Evolutionary conservation across 768 basidiomycete species (phyloP).

Genomic region (Tylopilus sp.): DNA sequence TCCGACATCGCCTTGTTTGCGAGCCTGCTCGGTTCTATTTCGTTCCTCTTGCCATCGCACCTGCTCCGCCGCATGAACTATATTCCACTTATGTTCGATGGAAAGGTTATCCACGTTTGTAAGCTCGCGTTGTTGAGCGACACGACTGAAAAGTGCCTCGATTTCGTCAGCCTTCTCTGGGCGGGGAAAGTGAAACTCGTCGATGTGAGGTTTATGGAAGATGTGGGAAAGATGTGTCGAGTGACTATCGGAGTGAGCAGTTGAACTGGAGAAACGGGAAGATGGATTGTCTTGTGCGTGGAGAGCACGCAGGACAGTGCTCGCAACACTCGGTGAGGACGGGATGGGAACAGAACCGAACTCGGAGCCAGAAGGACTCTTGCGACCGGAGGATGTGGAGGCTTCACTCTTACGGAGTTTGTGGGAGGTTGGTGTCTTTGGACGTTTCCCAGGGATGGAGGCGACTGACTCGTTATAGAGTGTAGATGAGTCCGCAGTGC

Average conservation of each 20-base stretch:
- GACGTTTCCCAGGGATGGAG: constrained; percentile 35
- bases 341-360: constrained; percentile 45
- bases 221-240: constrained; percentile 45
- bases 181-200: constrained; percentile 71
- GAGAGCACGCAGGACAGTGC: constrained; percentile 50
- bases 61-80: constrained; percentile 82
- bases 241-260: constrained; percentile 44
- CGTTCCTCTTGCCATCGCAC: constrained; percentile 75
- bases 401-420: constrained; percentile 51
- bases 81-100: constrained; percentile 88
- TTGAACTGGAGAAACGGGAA: constrained; percentile 54
- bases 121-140: constrained; percentile 68
- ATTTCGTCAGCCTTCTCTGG: constrained; percentile 78
- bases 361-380: constrained; percentile 52
- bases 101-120: constrained; percentile 55
- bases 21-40: constrained; percentile 57
- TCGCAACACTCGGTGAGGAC: constrained; percentile 24
- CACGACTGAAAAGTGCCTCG: constrained; percentile 73
- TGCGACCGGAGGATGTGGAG: constrained; percentile 45
- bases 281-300: constrained; percentile 51
- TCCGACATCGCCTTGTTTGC: constrained; percentile 57
- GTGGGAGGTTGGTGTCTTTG: constrained; percentile 34
- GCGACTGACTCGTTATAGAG: constrained; percentile 49
- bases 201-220: constrained; percentile 49
- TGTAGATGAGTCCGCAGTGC: constrained; percentile 57